These are phyloP conservation scores for Hysterium pulicare DNA, from an alignment of 2,329 filamentous ascomycete species.

Conservation along the genomic window DNA sequence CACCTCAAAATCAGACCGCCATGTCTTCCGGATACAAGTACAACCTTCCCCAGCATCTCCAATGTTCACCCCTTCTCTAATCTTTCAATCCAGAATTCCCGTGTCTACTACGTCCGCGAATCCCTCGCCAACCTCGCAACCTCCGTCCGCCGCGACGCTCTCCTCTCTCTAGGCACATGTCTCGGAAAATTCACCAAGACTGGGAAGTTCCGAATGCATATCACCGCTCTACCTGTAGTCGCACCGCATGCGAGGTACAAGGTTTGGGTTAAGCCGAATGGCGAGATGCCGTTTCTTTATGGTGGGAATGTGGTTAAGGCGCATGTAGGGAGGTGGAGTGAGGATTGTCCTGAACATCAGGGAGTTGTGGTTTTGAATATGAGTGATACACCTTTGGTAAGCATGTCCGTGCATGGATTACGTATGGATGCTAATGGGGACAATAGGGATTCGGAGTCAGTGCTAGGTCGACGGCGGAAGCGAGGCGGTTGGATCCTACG, in stretches of 20 bases:
- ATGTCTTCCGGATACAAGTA: conserved; percentile 53
- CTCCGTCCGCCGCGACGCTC: conserved; percentile 73
- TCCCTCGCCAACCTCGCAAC: conserved; percentile 89
- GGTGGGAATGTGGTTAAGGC: conserved; percentile 85
- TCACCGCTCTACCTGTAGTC: conserved; percentile 86
- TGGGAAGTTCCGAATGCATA: conserved; percentile 90
- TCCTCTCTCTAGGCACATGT: conserved; percentile 86
- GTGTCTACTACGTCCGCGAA: conserved; percentile 89
- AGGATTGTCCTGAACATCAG: conserved; percentile 90
- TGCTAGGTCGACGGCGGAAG: conserved; percentile 80
- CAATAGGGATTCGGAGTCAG: conserved; percentile 83
- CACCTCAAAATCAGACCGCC: conserved; percentile 29
- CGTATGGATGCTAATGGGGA: neutral
- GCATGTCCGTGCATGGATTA: conserved; percentile 14
- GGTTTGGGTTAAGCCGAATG: conserved; percentile 94
- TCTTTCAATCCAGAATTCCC: conserved; percentile 61
- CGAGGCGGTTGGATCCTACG: conserved; percentile 81
- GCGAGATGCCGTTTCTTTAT: conserved; percentile 96
- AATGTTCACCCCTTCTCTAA: too few species aligned
- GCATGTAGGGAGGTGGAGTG: conserved; percentile 78
- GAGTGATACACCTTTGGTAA: conserved; percentile 76
- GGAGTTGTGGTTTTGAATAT: conserved; percentile 88
- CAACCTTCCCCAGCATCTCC: too few species aligned
- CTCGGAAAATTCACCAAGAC: conserved; percentile 61
- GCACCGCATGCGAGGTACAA: conserved; percentile 92